Evolutionary conservation across 495 filamentous ascomycete species (phyloP).

Genomic region (Hyaloscypha bicolor): DNA sequence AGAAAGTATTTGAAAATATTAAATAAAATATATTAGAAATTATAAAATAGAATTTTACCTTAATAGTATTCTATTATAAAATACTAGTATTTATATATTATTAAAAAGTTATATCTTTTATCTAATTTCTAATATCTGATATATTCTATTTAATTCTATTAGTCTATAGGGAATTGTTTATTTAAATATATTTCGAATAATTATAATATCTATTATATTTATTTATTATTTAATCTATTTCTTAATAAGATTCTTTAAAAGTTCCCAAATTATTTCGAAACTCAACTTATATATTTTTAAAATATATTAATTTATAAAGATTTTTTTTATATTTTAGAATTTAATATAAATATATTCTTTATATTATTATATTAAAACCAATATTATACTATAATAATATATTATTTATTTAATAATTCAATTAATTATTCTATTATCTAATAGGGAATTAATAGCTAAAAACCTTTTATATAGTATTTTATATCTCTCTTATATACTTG

Average conservation of each 20-base stretch:
- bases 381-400: too few relatives aligned
- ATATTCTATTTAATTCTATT: neutral
- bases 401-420: too few relatives aligned
- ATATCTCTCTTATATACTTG: neutral
- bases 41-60: neutral
- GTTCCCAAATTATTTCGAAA: neutral
- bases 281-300: neutral
- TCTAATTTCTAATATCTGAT: neutral
- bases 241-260: neutral
- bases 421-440: too few relatives aligned
- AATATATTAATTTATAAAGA: conserved; percentile 8
- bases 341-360: neutral
- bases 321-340: conserved; percentile 7
- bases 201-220: too few relatives aligned
- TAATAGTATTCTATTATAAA: too few relatives aligned
- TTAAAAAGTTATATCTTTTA: neutral
- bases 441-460: neutral
- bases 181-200: too few relatives aligned
- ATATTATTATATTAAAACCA: too few relatives aligned
- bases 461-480: neutral
- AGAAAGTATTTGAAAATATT: neutral
- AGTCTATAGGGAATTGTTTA: neutral
- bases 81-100: conserved; percentile 1
- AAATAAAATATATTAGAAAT: neutral
- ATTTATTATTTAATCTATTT: neutral